A percentile compares a stretch with the other conserved stretches of the same genome.
phyloP scores from a whole-genome alignment of 148 eudicot genomes.

The Rhododendron mucronatum region DNA sequence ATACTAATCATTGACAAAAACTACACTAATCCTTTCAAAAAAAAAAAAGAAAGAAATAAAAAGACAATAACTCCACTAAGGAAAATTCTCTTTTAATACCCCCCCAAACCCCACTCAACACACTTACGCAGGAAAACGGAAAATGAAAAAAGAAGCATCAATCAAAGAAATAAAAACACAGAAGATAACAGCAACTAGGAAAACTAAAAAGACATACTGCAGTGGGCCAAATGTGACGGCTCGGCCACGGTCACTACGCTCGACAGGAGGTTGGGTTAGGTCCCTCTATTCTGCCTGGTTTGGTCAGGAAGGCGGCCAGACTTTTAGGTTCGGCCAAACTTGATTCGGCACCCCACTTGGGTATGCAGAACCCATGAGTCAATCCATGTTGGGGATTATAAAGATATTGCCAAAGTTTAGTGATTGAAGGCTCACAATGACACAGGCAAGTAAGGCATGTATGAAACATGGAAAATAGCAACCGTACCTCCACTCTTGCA shows the following conservation, averaged over 20 bases:
- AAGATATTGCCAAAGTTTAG: too few species aligned
- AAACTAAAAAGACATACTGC: neutral
- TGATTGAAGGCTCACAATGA: too few species aligned
- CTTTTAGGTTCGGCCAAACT: too few species aligned
- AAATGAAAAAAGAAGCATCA: neutral
- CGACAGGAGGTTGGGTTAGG: too few species aligned
- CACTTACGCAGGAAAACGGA: neutral
- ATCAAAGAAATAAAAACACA: neutral
- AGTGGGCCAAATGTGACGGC: too few species aligned
- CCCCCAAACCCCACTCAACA: neutral
- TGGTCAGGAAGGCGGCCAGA: too few species aligned
- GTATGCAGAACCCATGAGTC: too few species aligned
- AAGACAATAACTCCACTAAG: neutral
- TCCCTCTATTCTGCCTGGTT: too few species aligned
- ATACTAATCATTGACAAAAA: neutral
- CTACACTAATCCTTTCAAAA: neutral
- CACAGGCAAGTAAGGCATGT: neutral
- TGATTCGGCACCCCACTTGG: too few species aligned
- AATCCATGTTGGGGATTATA: too few species aligned
- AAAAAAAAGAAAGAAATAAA: neutral
- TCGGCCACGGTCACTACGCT: too few species aligned
- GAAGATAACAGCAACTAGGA: neutral
- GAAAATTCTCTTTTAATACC: neutral
- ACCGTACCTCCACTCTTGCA: constrained; percentile 91
- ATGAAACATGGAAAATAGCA: neutral